These are phyloP conservation scores for Exutisphaerella laricina DNA, from an alignment of 2,329 filamentous ascomycete species.

Conservation along the genomic window DNA sequence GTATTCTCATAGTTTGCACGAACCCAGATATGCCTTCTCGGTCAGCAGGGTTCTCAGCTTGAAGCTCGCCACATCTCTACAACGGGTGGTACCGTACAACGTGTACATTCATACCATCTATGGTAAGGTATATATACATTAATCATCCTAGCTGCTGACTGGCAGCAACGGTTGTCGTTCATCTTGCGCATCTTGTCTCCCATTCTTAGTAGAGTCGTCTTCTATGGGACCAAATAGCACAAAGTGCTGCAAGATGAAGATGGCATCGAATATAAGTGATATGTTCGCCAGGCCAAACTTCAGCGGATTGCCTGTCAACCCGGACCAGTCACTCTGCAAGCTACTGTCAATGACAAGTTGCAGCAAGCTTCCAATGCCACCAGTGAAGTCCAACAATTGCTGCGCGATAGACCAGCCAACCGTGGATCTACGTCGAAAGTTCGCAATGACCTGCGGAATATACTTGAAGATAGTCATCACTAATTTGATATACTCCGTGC, in stretches of 20 bases:
- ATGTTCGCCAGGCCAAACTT: conserved; percentile 85
- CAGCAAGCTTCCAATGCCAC: conserved; percentile 72
- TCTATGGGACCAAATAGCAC: conserved; percentile 56
- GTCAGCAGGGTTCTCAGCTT: no score
- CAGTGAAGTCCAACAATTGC: conserved; percentile 76
- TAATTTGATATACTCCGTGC: conserved; percentile 83
- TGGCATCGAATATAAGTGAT: conserved; percentile 74
- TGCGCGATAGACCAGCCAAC: conserved; percentile 80
- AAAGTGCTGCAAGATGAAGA: conserved; percentile 89
- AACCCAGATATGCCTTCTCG: no score
- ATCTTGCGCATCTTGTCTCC: background rate
- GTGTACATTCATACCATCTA: no score
- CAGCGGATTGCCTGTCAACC: conserved; percentile 83
- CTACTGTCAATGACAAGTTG: conserved; percentile 84
- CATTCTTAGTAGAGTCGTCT: conserved; percentile 2
- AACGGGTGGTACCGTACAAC: no score
- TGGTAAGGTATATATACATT: no score
- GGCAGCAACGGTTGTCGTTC: conserved; percentile 5
- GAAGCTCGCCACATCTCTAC: no score
- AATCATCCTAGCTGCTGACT: no score
- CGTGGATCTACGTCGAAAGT: conserved; percentile 80
- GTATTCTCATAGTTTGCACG: no score
- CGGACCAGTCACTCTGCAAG: conserved; percentile 80
- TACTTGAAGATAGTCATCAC: conserved; percentile 88
- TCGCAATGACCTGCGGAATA: conserved; percentile 75